Evolutionary conservation across 345 rosid species (phyloP), one percentile per base, ranked within the genome.

Genomic region (Bruguiera sexangula): DNA sequence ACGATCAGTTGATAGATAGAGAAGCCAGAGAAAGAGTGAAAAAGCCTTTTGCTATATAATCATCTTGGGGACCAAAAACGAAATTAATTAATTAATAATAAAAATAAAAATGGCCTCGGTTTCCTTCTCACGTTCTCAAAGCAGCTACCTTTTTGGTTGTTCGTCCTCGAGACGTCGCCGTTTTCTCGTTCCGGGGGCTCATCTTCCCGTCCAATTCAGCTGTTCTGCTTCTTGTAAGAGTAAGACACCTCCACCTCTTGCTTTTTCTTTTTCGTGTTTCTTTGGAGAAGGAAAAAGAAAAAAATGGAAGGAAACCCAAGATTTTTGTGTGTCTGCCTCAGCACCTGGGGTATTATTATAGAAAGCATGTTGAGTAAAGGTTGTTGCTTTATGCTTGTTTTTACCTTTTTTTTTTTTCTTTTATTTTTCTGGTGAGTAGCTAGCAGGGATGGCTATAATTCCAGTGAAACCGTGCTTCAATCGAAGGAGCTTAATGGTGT

Each of bases 221-320:
- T 91, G 90, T 84, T 86, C 86, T 30, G 86, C 92, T 83, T 86
- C 86, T 29, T 86, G 93, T 86, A 80, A 68, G 72, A 16, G 8
- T 31, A 10, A 26, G 20, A 8, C 20, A 32, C 19, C 26, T 22
- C 63, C 52, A 6, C 19, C 31, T 7, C 62, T 3, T 55, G 20
- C 15, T 32, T 20, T 39, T 34, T 20, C 2, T 39, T 53, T 69
- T 61, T 48, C 22, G 2, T 46, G 56, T 60, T 48, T 56, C 18
- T 3, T 61, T 68, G 10, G 11, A n/a, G 5, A 43, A 37, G 11
- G 5, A 6, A 53, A 6, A 7, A 34, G 0, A 34, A 13, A 13
- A 13, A 13, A 43, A 13, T 36, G 50, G 18, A 43, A 11, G 15
- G 50, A 43, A 43, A 43, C 50, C 50, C 50, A 43, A 2, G 13